These are phyloP conservation scores for Carex arenaria DNA, from an alignment of 202 grass and related monocot genomes.

Conservation along the genomic window DNA sequence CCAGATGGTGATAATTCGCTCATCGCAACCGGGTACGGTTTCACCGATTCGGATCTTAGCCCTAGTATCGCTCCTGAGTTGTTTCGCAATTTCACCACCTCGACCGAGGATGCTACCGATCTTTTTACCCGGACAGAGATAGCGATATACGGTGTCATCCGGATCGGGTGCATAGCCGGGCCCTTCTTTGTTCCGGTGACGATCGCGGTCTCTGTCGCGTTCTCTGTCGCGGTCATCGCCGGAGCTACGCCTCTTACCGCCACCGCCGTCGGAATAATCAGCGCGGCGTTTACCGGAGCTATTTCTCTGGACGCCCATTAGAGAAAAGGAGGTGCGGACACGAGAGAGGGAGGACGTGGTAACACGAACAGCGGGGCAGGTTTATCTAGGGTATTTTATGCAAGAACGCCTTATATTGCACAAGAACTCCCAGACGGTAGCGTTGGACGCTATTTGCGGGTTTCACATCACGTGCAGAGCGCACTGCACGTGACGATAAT, in stretches of 20 bases:
- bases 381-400: neutral
- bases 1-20: slow-evolving; percentile 86
- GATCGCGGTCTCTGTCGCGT: slow-evolving; percentile 29
- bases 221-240: slow-evolving; percentile 53
- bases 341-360: neutral
- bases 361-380: neutral
- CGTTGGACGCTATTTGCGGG: no score
- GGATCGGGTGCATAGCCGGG: slow-evolving; percentile 60
- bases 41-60: slow-evolving; percentile 94
- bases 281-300: slow-evolving; percentile 68
- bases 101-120: slow-evolving; percentile 96
- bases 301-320: slow-evolving; percentile 77
- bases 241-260: slow-evolving; percentile 79
- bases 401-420: no score
- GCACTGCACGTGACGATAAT: no score
- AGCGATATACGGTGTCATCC: slow-evolving; percentile 83
- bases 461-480: no score
- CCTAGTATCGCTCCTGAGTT: slow-evolving; percentile 71
- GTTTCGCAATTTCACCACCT: slow-evolving; percentile 94
- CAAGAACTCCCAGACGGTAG: no score
- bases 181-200: neutral
- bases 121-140: slow-evolving; percentile 77
- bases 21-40: slow-evolving; percentile 75
- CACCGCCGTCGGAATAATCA: slow-evolving; percentile 77
- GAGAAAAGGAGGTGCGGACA: neutral